These are phyloP conservation scores for Fusarium sp. DNA, from an alignment of 2,329 filamentous ascomycete genomes.

Conservation along the genomic window DNA sequence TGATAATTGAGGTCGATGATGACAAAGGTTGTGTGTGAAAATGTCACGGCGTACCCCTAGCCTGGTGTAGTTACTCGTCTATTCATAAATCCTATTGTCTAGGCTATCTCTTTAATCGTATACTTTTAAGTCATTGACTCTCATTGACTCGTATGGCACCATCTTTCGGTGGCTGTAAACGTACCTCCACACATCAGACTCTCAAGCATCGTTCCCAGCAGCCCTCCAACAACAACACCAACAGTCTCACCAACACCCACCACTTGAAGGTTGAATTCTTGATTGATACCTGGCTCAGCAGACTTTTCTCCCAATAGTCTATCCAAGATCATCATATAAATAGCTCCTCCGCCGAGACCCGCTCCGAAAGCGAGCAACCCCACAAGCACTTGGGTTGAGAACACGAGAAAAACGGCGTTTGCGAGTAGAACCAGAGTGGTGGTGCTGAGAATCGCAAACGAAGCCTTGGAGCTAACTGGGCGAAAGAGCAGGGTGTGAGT, in stretches of 20 bases:
- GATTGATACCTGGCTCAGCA: constrained; percentile 31
- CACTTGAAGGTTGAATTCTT: constrained; percentile 51
- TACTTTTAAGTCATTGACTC: no score
- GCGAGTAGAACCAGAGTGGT: constrained; percentile 30
- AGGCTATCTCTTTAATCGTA: not conserved
- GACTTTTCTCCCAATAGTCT: constrained; percentile 42
- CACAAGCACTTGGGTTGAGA: constrained; percentile 43
- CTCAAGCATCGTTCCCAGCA: constrained; percentile 49
- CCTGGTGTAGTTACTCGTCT: not conserved
- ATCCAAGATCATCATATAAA: constrained; percentile 50
- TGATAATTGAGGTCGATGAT: not conserved
- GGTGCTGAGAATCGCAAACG: constrained; percentile 25
- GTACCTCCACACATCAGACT: constrained; percentile 40
- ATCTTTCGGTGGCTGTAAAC: constrained; percentile 38
- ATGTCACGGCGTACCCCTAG: not conserved
- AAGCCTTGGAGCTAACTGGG: constrained; percentile 19
- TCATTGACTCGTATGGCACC: constrained; percentile 49
- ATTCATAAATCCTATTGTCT: constrained; percentile 2
- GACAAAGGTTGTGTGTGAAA: not conserved
- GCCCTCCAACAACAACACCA: constrained; percentile 48
- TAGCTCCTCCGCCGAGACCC: constrained; percentile 50
- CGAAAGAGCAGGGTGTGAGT: constrained; percentile 43
- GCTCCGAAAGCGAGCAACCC: constrained; percentile 48
- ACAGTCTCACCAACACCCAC: constrained; percentile 51
- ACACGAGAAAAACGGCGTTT: constrained; percentile 45